phyloP scores from a whole-genome alignment of 257 asterid species.

The Solanum habrochaites region DNA sequence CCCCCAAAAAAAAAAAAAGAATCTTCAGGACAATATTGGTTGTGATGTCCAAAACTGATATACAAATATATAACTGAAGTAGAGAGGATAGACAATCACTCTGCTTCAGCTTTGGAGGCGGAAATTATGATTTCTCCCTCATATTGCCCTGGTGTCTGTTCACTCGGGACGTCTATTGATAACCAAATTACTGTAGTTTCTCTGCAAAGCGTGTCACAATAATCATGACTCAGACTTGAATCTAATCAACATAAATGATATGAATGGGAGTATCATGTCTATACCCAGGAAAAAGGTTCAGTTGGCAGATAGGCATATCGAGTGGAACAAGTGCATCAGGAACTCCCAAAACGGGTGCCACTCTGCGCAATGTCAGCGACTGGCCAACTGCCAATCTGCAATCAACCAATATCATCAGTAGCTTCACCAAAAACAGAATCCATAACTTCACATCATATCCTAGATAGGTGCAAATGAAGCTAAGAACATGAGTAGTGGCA shows the following conservation, averaged over 20 bases:
- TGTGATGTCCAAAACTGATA: not conserved
- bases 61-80: slow-evolving; percentile 17
- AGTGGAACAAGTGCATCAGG: slow-evolving; percentile 99
- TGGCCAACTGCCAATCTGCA: slow-evolving; percentile 80
- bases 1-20: not conserved
- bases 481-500: slow-evolving; percentile 9
- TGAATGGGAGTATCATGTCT: not conserved
- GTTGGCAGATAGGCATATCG: slow-evolving; percentile 52
- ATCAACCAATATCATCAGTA: slow-evolving; percentile 1
- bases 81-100: slow-evolving; percentile 49
- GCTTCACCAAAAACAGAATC: not conserved
- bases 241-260: not conserved
- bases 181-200: slow-evolving; percentile 80
- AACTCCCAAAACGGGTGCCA: slow-evolving; percentile 82
- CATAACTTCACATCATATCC: not conserved
- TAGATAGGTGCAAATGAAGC: not conserved
- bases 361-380: slow-evolving; percentile 69
- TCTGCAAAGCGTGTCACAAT: slow-evolving; percentile 29
- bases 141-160: slow-evolving; percentile 90
- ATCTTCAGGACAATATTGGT: not conserved
- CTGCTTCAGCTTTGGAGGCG: slow-evolving; percentile 67
- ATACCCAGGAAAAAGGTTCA: slow-evolving; percentile 83
- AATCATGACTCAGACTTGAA: not conserved
- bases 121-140: slow-evolving; percentile 84
- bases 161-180: slow-evolving; percentile 71